These are phyloP conservation scores for Lagenidium giganteum DNA, from an alignment of 352 stramenopile species.

Conservation along the genomic window DNA sequence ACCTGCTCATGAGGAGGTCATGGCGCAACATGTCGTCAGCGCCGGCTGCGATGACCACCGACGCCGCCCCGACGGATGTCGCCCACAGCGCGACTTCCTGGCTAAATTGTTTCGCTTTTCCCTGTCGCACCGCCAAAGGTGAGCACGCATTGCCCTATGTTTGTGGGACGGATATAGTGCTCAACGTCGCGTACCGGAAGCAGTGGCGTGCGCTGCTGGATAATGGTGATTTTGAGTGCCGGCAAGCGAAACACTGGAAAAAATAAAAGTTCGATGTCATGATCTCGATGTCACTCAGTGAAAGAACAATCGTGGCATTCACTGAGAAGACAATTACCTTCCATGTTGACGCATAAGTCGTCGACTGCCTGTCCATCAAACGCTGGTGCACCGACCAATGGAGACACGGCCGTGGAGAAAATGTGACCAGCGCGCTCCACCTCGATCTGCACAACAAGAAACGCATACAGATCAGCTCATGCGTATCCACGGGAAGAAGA, in stretches of 20 bases:
- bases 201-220: conserved; percentile 66
- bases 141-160: too few species aligned
- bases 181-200: conserved; percentile 26
- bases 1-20: conserved; percentile 70
- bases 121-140: conserved; percentile 23
- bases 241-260: conserved; percentile 59
- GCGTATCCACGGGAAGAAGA: too few species aligned
- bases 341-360: conserved; percentile 68
- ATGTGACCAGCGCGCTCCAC: conserved; percentile 51
- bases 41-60: conserved; percentile 51
- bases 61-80: conserved; percentile 26
- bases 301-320: too few species aligned
- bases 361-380: conserved; percentile 36
- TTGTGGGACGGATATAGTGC: too few species aligned
- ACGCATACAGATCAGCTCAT: too few species aligned
- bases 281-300: neutral
- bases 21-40: conserved; percentile 81
- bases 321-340: too few species aligned
- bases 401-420: conserved; percentile 49
- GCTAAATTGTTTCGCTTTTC: conserved; percentile 40
- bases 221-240: conserved; percentile 57
- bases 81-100: conserved; percentile 60
- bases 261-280: conserved; percentile 1
- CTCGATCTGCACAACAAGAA: too few species aligned
- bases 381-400: conserved; percentile 51